A percentile compares a stretch with the other conserved stretches of the same genome.
Conservation (phyloP, 495 filamentous ascomycete species). For the Opeltia flavorubescens region DNA sequence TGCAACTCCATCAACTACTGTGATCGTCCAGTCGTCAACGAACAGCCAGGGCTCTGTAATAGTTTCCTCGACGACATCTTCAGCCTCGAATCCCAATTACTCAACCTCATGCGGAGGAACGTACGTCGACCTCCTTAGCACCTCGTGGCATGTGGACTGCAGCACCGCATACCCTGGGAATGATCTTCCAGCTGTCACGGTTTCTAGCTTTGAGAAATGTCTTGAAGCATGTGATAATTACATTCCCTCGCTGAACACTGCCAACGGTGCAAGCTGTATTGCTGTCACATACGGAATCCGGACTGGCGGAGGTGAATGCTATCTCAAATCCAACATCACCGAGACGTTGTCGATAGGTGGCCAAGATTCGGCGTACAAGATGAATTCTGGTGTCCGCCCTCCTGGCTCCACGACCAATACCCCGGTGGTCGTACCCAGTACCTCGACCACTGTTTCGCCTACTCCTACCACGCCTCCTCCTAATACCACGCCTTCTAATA, state of each 20-base stretch:
- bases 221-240: conserved; percentile 3
- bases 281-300: conserved; percentile 1
- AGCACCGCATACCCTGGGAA: background rate
- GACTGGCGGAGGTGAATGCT: conserved; percentile 6
- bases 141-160: background rate
- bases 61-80: background rate
- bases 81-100: background rate
- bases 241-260: background rate
- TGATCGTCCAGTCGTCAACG: background rate
- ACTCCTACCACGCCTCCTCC: background rate
- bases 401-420: too few relatives aligned
- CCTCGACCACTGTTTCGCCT: background rate
- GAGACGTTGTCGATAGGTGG: background rate
- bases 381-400: too few relatives aligned
- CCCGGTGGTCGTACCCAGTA: too few relatives aligned
- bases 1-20: background rate
- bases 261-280: background rate
- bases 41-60: conserved; percentile 5
- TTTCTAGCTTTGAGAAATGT: conserved; percentile 2
- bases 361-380: background rate
- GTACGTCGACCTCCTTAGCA: background rate
- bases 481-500: background rate
- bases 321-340: conserved; percentile 4
- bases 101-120: background rate
- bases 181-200: background rate